Percentiles rank a stretch among this genome's conserved stretches.
Evolutionary conservation across 768 basidiomycete species (phyloP).

Genomic region (Chlorophyllum brunneum): DNA sequence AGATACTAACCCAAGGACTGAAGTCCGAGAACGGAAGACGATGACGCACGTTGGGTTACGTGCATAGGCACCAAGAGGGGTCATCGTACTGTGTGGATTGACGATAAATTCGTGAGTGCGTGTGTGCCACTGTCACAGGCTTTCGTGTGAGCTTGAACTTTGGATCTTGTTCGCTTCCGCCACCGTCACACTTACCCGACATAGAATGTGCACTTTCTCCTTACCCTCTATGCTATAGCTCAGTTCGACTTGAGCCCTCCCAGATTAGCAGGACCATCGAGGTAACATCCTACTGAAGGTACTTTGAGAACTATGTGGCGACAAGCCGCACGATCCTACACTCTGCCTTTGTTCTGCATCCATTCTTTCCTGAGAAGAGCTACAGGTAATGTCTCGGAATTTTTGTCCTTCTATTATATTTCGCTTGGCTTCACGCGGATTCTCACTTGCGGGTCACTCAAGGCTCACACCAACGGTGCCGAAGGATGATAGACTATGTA

Average conservation of each 20-base stretch:
- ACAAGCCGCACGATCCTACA: too few species aligned
- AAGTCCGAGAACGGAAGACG: conserved; percentile 2
- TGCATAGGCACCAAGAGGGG: neutral
- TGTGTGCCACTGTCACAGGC: neutral
- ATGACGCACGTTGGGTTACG: neutral
- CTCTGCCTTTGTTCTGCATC: neutral
- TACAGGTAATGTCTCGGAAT: too few species aligned
- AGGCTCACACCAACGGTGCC: neutral
- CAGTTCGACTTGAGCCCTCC: too few species aligned
- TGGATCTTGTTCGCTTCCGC: too few species aligned
- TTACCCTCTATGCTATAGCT: too few species aligned
- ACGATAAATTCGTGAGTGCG: neutral
- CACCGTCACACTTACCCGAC: neutral
- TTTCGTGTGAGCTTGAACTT: too few species aligned
- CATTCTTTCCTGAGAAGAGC: neutral
- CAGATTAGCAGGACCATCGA: too few species aligned
- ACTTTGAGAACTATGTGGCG: too few species aligned
- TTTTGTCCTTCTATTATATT: neutral
- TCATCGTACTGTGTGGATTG: neutral
- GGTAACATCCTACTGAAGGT: too few species aligned
- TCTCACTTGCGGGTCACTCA: neutral
- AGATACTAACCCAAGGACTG: neutral
- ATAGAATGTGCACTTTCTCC: neutral
- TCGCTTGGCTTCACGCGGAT: neutral
- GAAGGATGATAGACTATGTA: too few species aligned